Base-by-base conservation (phyloP, 2,329 filamentous ascomycete genomes). In the Blastomyces emzantsi region DNA sequence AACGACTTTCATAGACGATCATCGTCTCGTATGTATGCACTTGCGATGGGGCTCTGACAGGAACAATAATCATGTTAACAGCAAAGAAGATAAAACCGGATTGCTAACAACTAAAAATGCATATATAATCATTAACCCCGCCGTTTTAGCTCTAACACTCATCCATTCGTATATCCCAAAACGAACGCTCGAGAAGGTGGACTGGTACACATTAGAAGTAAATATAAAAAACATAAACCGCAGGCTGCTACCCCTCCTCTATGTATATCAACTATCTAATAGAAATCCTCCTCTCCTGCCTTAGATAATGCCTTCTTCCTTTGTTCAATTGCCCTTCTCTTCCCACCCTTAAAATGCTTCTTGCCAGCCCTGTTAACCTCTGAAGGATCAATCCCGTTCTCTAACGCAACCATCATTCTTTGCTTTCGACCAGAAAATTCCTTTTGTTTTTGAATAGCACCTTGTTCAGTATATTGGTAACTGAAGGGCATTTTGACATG, bases 401-500 rank as follows among this genome's bases (percentile, higher is more conserved):
- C 91, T 66, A 97, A 73, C 13, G 93, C 93, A 60, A 90, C 80
- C 80, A 97, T 85, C 49, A 88, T 82, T 71, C 70, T 86, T 60
- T 90, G 84, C 76, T 99, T 99, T 65, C 94, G 83, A 0, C 92
- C 92, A 22, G 85, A 90, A 57, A 97, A 77, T 66, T 88, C 81
- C 78, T 90, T 95, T 19, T 81, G 81, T 77, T 90, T 95, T 36
- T 82, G 77, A 65, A 78, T 76, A 6, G 74, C 78, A 4, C 91
- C 92, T 72, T 96, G 91, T 76, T 94, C 84, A 2, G 87, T 87
- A 77, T 97, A 95, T 78, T 94, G 90, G 78, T 94, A 85, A 76
- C 87, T 93, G 79, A 97, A 97, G 0, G 94, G 92, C 81, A 87
- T 87, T 63, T 79, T 87, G 47, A 95, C 67, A 70, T 90, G 88